Conservation (phyloP, 139 green algal genomes). For the Pedinophyceae sp. region DNA sequence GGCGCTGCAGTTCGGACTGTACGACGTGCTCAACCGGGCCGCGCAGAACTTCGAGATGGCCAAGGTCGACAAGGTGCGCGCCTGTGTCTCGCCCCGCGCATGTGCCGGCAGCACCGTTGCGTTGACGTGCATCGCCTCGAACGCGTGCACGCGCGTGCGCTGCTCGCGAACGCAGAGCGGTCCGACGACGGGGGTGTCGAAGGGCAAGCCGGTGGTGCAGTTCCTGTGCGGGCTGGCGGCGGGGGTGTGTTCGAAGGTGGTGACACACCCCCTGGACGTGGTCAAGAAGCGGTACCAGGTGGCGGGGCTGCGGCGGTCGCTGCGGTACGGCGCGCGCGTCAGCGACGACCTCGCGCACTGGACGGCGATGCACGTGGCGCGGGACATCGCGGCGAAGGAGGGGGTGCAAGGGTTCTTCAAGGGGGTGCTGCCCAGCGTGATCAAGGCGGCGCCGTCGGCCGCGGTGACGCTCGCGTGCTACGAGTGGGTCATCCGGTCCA, state of each 20-base stretch:
- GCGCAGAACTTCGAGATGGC: slow-evolving; percentile 4
- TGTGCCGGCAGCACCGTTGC: neutral
- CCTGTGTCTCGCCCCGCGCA: neutral
- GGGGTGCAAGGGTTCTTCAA: slow-evolving; percentile 83
- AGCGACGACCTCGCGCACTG: slow-evolving; percentile 20
- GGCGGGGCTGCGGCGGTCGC: slow-evolving; percentile 39
- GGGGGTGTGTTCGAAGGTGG: slow-evolving; percentile 72
- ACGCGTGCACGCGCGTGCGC: neutral
- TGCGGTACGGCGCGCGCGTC: slow-evolving; percentile 57
- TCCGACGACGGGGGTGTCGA: neutral
- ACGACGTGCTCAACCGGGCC: slow-evolving; percentile 64
- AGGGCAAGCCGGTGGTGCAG: slow-evolving; percentile 10
- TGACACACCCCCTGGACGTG: slow-evolving; percentile 86
- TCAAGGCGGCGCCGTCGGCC: slow-evolving; percentile 82
- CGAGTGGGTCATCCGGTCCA: slow-evolving; percentile 18
- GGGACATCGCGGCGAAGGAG: slow-evolving; percentile 31
- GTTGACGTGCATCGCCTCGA: neutral
- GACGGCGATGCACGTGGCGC: slow-evolving; percentile 20
- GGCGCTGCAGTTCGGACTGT: slow-evolving; percentile 84
- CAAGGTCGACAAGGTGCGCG: neutral
- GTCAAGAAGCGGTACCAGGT: slow-evolving; percentile 95
- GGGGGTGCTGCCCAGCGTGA: slow-evolving; percentile 63
- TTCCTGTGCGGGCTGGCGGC: slow-evolving; percentile 59
- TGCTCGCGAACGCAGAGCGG: neutral
- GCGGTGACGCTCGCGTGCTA: slow-evolving; percentile 84